A percentile compares a stretch with the other conserved stretches of the same genome.
Evolutionary conservation across 495 filamentous ascomycete species (phyloP).

Genomic region (Penicillium nucicola): DNA sequence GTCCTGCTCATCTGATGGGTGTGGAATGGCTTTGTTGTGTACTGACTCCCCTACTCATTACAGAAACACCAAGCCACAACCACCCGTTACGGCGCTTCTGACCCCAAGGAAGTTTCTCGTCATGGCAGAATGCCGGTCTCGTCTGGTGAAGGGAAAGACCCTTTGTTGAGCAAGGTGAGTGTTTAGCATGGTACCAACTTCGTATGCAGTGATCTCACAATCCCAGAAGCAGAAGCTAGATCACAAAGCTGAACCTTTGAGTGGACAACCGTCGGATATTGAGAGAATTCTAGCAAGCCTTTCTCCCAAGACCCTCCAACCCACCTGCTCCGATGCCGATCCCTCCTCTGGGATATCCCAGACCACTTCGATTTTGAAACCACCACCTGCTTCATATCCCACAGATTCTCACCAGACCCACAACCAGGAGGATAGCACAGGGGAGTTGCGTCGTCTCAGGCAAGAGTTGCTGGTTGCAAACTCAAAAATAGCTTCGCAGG

Average conservation of each 20-base stretch:
- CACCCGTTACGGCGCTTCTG: constrained; percentile 26
- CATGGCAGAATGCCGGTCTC: constrained; percentile 33
- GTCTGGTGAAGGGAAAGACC: constrained; percentile 15
- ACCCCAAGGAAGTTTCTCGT: constrained; percentile 37
- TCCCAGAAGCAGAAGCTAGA: constrained; percentile 53
- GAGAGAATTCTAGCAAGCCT: constrained; percentile 39
- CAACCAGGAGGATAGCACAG: constrained; percentile 28
- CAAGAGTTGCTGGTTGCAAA: constrained; percentile 76
- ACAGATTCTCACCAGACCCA: constrained; percentile 12
- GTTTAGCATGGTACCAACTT: not conserved
- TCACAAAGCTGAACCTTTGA: constrained; percentile 25
- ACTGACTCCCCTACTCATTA: not conserved
- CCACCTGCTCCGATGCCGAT: constrained; percentile 36
- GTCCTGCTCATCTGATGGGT: not conserved
- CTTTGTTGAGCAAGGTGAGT: constrained; percentile 37
- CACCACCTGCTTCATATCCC: constrained; percentile 37
- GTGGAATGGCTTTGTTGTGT: not conserved
- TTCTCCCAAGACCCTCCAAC: constrained; percentile 26
- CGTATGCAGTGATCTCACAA: constrained; percentile 32
- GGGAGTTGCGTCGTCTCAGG: constrained; percentile 57
- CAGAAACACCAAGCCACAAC: constrained; percentile 29
- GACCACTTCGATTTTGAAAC: constrained; percentile 56
- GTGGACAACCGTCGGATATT: constrained; percentile 29
- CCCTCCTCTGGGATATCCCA: constrained; percentile 52
- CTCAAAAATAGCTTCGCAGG: constrained; percentile 75